Percentiles rank a stretch among this genome's conserved stretches.
These are phyloP conservation scores for Amyloporia xantha DNA, from an alignment of 768 basidiomycete genomes.

Conservation along the genomic window DNA sequence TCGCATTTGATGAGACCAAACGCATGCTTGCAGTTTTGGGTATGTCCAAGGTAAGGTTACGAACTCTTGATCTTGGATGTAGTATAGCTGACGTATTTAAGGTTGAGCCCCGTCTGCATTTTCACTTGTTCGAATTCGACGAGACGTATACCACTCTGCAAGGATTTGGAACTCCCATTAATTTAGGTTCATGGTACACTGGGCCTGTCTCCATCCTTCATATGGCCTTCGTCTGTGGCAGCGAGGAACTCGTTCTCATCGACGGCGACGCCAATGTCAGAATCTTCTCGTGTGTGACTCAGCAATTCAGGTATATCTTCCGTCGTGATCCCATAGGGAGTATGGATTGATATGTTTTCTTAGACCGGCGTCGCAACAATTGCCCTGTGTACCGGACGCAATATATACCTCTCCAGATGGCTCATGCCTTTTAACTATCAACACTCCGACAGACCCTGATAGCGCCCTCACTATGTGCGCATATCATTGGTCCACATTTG, in stretches of 20 bases:
- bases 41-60: conserved; percentile 18
- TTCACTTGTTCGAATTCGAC: conserved; percentile 44
- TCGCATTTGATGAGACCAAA: conserved; percentile 48
- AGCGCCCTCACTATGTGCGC: conserved; percentile 26
- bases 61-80: background rate
- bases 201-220: conserved; percentile 22
- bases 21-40: conserved; percentile 40
- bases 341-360: background rate
- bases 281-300: conserved; percentile 47
- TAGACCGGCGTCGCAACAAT: conserved; percentile 40
- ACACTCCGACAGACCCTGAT: conserved; percentile 17
- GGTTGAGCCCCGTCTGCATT: conserved; percentile 3
- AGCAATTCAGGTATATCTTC: conserved; percentile 42
- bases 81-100: no score
- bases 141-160: conserved; percentile 37
- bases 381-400: conserved; percentile 28
- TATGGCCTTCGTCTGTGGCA: conserved; percentile 40
- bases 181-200: conserved; percentile 39
- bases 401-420: conserved; percentile 31
- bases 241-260: conserved; percentile 46
- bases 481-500: conserved; percentile 55
- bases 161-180: conserved; percentile 33
- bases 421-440: conserved; percentile 39
- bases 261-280: conserved; percentile 38
- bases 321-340: background rate